Conservation (phyloP, 441 rosid species). For the Gossypium trilobum region DNA sequence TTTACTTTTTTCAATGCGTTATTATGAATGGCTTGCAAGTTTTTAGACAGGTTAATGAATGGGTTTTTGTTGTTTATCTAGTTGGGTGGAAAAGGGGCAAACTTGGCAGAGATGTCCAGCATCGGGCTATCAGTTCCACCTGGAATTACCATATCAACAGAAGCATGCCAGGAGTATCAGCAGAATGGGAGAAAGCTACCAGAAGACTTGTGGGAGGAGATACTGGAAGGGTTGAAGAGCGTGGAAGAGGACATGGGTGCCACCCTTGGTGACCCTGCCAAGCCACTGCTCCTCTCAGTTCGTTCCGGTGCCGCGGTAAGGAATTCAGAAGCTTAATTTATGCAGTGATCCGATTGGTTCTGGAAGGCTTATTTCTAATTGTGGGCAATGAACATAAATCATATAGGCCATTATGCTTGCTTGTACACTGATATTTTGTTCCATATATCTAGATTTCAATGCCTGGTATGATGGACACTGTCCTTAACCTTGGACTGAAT, state of each 20-base stretch:
- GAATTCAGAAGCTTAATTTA: not conserved
- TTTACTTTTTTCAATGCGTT: not conserved
- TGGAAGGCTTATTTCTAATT: not conserved
- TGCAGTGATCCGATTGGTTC: not conserved
- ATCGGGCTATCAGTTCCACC: slow-evolving; percentile 93
- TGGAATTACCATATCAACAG: slow-evolving; percentile 86
- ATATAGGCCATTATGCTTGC: not conserved
- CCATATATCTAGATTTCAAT: slow-evolving; percentile 55
- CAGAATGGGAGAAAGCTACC: slow-evolving; percentile 54
- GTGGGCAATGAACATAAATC: not conserved
- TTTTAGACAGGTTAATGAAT: not conserved
- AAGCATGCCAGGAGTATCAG: slow-evolving; percentile 87
- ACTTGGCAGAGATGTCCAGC: slow-evolving; percentile 93
- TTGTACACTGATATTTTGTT: not conserved
- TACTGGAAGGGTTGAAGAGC: slow-evolving; percentile 45
- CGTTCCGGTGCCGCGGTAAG: slow-evolving; percentile 97
- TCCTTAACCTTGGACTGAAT: slow-evolving; percentile 85
- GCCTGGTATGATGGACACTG: slow-evolving; percentile 99
- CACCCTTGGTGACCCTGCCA: slow-evolving; percentile 63
- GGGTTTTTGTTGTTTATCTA: slow-evolving; percentile 14
- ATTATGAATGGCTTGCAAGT: not conserved
- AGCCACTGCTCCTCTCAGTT: slow-evolving; percentile 88
- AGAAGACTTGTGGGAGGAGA: slow-evolving; percentile 74
- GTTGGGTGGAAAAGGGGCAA: slow-evolving; percentile 98
- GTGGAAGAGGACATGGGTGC: slow-evolving; percentile 83